Evolutionary conservation across 1,139 yeast genomes (phyloP).

Genomic region (Zygosaccharomyces pseudobailii): DNA sequence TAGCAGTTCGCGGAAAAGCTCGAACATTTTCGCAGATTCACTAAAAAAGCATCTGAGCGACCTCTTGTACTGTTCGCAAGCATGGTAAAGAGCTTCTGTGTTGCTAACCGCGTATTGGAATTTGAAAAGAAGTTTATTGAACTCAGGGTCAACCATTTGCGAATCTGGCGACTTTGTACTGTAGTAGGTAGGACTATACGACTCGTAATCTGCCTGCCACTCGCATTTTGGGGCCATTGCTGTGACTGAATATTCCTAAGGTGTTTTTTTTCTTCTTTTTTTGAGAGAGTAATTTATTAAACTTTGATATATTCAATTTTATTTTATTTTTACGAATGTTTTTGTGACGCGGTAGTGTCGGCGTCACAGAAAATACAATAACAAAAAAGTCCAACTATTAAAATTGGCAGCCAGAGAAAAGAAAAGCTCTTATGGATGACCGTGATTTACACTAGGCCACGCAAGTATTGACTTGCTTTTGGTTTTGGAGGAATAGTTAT

Average conservation of each 20-base stretch:
- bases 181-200: constrained; percentile 3
- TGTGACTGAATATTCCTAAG: no score
- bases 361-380: not conserved
- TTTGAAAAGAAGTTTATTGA: constrained; percentile 13
- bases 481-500: constrained; percentile 7
- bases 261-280: not conserved
- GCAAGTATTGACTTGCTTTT: constrained; percentile 41
- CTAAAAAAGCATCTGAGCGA: constrained; percentile 10
- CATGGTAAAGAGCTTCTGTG: constrained; percentile 11
- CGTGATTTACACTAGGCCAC: constrained; percentile 67
- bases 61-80: constrained; percentile 15
- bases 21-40: constrained; percentile 9
- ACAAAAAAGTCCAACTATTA: not conserved
- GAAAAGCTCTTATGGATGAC: constrained; percentile 44
- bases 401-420: not conserved
- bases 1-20: constrained; percentile 11
- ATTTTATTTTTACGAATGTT: not conserved
- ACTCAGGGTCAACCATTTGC: constrained; percentile 15
- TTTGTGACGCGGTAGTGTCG: constrained; percentile 1
- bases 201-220: constrained; percentile 6
- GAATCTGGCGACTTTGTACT: constrained; percentile 7
- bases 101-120: constrained; percentile 13
- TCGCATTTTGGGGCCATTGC: constrained; percentile 1
- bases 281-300: not conserved
- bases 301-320: constrained; percentile 1